phyloP scores from a whole-genome alignment of 495 filamentous ascomycete species.

The Lasiosphaeris hirsuta region DNA sequence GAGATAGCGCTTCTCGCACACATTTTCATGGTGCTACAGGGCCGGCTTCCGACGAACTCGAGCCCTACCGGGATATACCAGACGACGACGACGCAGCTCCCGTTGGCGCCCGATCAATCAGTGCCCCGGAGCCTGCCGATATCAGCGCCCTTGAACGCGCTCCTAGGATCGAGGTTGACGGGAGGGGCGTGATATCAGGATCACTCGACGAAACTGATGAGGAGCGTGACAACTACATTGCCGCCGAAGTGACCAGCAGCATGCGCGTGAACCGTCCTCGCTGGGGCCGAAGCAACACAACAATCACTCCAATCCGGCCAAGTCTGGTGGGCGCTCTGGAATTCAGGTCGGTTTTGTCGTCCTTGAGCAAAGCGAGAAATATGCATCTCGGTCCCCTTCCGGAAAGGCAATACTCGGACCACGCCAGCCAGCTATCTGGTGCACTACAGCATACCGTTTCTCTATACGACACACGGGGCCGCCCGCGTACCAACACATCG shows the following conservation, averaged over 20 bases:
- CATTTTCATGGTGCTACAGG: slow-evolving; percentile 63
- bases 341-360: slow-evolving; percentile 83
- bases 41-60: slow-evolving; percentile 54
- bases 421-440: slow-evolving; percentile 12
- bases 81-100: slow-evolving; percentile 62
- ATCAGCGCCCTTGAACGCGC: slow-evolving; percentile 69
- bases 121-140: slow-evolving; percentile 54
- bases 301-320: slow-evolving; percentile 79
- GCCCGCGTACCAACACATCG: slow-evolving; percentile 14
- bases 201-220: slow-evolving; percentile 71
- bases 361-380: slow-evolving; percentile 74
- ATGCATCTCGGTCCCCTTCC: slow-evolving; percentile 65
- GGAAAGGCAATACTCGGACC: slow-evolving; percentile 68
- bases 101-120: slow-evolving; percentile 45
- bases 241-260: slow-evolving; percentile 80
- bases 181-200: slow-evolving; percentile 44
- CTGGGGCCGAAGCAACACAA: slow-evolving; percentile 63
- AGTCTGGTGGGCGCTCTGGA: slow-evolving; percentile 92
- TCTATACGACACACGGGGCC: slow-evolving; percentile 15
- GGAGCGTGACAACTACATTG: slow-evolving; percentile 68
- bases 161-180: slow-evolving; percentile 45
- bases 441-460: slow-evolving; percentile 3
- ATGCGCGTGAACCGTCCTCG: slow-evolving; percentile 82
- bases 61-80: slow-evolving; percentile 57
- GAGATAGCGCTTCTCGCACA: slow-evolving; percentile 66